phyloP scores from a whole-genome alignment of 2,329 filamentous ascomycete genomes.

The Tolypocladium sp. region DNA sequence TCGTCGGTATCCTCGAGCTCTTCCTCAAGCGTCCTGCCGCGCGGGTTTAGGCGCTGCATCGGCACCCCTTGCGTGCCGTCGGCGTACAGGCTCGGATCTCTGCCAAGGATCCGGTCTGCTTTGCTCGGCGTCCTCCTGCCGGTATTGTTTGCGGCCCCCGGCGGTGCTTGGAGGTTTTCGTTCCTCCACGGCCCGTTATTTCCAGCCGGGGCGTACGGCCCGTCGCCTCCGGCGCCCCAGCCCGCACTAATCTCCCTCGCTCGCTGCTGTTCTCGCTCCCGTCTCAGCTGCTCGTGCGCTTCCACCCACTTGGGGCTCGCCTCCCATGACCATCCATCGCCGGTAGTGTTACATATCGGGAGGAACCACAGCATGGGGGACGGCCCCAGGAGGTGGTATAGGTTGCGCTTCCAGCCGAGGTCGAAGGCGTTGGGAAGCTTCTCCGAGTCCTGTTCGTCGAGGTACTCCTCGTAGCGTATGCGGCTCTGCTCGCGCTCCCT shows the following conservation, averaged over 20 bases:
- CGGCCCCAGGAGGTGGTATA: slow-evolving; percentile 73
- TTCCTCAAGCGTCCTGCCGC: slow-evolving; percentile 33
- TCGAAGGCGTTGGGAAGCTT: slow-evolving; percentile 92
- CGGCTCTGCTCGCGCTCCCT: slow-evolving; percentile 45
- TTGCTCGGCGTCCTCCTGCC: slow-evolving; percentile 38
- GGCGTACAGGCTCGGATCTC: slow-evolving; percentile 45
- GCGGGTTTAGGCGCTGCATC: slow-evolving; percentile 37
- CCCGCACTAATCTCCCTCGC: slow-evolving; percentile 57
- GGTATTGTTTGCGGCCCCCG: slow-evolving; percentile 6
- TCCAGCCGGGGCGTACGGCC: neutral
- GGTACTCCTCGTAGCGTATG: slow-evolving; percentile 58
- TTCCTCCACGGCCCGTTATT: neutral
- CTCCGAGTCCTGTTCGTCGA: slow-evolving; percentile 81
- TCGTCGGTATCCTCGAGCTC: slow-evolving; percentile 31
- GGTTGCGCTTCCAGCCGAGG: slow-evolving; percentile 71
- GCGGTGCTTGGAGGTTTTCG: neutral
- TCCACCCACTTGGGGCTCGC: slow-evolving; percentile 70
- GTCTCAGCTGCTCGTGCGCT: slow-evolving; percentile 53
- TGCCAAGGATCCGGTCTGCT: slow-evolving; percentile 48
- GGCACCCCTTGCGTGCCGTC: slow-evolving; percentile 36
- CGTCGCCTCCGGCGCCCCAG: slow-evolving; percentile 42
- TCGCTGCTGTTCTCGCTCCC: slow-evolving; percentile 50
- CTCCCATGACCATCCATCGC: slow-evolving; percentile 94
- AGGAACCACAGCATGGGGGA: slow-evolving; percentile 65
- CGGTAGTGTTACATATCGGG: slow-evolving; percentile 75